Base-by-base conservation (phyloP, 257 asterid genomes). In the Solanum rostratum region DNA sequence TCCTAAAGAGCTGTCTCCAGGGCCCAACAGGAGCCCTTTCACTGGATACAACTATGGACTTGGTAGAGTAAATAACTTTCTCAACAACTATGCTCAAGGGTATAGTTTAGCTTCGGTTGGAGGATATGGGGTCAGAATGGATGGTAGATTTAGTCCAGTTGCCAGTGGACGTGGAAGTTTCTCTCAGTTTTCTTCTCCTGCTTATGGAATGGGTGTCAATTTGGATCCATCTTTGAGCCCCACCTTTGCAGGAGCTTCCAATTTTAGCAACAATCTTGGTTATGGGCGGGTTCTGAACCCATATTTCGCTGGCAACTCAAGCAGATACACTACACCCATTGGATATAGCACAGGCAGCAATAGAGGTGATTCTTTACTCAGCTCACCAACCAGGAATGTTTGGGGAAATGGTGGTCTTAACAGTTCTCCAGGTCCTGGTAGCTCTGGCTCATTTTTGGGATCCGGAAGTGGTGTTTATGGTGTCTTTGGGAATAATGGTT, bases 1-100 rank as follows among this genome's bases (percentile, higher is more conserved):
- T 84, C 98, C 98, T 0, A 94, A 93, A 90, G 97, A 94, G 84
- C 68, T 90, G 46, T 94, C 97, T 86, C 95, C 93, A 0, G 96
- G 93, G 43, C 93, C 96, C 37, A 90, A 87, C 83, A 89, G 97
- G 50, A 88, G 96, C 83, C 95, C 96, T 33, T 88, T 91, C 59
- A 90, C 86, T 43, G 95, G 93, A 43, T 92, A 87, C 87, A 92
- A 90, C 85, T 90, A 90, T 27, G 94, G 97, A 84, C 88, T 90
- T 37, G 87, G 85, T 55, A 92, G 98, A 84, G 85, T 92, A 83
- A 92, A 87, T 85, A 91, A 87, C 90, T 85, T 92, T 82, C 90
- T 93, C 33, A 93, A 79, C 82, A 91, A 85, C 89, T 92, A 91
- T 53, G 88, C 88, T 62, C 97, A 84, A 62, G 93, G 93, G 66